A percentile compares a stretch with the other conserved stretches of the same genome.
Conservation (phyloP, 1,284 basidiomycete species). For the Schizopora paradoxa region DNA sequence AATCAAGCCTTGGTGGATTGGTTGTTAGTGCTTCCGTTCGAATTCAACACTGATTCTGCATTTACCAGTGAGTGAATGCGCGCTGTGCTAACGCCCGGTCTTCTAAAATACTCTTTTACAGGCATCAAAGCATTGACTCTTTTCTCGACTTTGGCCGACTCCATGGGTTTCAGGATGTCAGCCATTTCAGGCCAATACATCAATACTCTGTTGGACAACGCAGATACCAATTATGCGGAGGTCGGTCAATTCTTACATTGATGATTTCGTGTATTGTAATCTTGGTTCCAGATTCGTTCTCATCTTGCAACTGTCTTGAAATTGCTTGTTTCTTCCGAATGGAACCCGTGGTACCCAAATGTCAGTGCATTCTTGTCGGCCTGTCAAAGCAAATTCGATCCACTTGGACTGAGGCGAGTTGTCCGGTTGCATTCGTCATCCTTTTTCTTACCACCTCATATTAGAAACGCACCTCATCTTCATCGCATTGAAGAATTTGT, state of each 20-base stretch:
- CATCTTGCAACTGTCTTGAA: conserved; percentile 57
- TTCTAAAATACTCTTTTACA: conserved; percentile 25
- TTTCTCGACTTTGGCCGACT: conserved; percentile 55
- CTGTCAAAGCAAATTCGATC: conserved; percentile 56
- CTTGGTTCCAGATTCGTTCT: conserved; percentile 52
- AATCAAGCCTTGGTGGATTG: conserved; percentile 76
- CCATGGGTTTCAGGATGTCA: conserved; percentile 57
- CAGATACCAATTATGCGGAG: conserved; percentile 81
- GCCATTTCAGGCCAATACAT: conserved; percentile 65
- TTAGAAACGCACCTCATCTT: conserved; percentile 54
- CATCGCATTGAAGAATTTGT: conserved; percentile 52
- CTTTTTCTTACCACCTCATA: not conserved
- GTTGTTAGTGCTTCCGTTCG: conserved; percentile 70
- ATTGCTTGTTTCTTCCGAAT: conserved; percentile 51
- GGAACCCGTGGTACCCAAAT: conserved; percentile 74
- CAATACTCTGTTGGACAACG: conserved; percentile 67
- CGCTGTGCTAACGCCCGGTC: not conserved
- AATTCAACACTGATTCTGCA: conserved; percentile 76
- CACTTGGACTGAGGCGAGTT: conserved; percentile 43
- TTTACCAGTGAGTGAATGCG: conserved; percentile 54
- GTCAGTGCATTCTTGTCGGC: conserved; percentile 59
- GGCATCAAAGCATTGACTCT: conserved; percentile 66
- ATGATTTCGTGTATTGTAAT: conserved; percentile 4
- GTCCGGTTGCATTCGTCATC: too few relatives aligned
- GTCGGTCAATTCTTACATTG: conserved; percentile 34